Evolutionary conservation across 176 grass and related monocot genomes (phyloP), one percentile per base, ranked within the genome.

Genomic region (Raddia distichophylla): DNA sequence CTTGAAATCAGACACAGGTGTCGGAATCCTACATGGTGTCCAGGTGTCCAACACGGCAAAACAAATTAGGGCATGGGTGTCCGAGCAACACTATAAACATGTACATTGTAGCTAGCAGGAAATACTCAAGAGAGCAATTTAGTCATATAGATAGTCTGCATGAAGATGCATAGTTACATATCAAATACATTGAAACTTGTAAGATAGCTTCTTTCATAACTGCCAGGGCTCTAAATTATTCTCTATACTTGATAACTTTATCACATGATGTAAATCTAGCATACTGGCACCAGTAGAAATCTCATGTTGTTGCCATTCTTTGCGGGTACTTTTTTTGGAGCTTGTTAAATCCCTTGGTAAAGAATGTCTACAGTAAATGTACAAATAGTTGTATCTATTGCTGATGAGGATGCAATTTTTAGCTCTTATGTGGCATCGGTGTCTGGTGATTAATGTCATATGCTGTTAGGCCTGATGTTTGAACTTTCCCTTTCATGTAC

Each of bases 391-490:
- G 4, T 64, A 22, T 78, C 13, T 54, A 35, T 73, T 33, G 64
- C 15, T 3, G 13, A 73, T 32, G 6, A 55, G 52, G 52, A 55
- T 55, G 52, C 14, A 16, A 55, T 17, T 55, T 52, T 60, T 66
- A 59, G 60, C 81, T 74, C 68, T 45, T 19, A 63, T 71, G 11
- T 11, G 40, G 27, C 7, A 46, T 3, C 55, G n/a, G 32, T 69
- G n/a, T 54, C 35, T 76, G 62, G 14, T 77, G 55, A 49, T 33
- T 33, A 40, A 40, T 40, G 4, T 40, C 37, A 72, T 43, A 32
- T 53, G 34, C 42, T 67, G 16, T 10, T 44, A 40, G 8, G 33
- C 7, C 27, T 89, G 77, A 85, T 76, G 17, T 81, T 87, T 84
- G 35, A 43, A 83, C 80, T 84, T 87, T 11, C 47, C 56, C 42